Conservation (phyloP, 495 filamentous ascomycete species). For the Neurospora discreta region DNA sequence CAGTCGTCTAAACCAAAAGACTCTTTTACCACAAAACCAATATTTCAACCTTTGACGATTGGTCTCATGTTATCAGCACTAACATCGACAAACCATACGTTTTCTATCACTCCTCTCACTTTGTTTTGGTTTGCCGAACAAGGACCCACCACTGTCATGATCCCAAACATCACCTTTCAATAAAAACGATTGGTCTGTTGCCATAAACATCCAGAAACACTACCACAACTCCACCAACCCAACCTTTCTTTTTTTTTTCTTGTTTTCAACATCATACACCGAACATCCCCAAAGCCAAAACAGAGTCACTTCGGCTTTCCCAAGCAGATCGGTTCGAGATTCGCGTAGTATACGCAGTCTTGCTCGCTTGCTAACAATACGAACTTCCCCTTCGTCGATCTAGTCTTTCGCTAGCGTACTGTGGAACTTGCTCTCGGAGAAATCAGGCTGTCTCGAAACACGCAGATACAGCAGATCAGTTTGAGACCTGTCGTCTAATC, state of each 20-base stretch:
- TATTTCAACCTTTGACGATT: not conserved
- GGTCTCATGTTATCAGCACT: not conserved
- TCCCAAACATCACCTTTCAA: not conserved
- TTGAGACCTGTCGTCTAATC: not conserved
- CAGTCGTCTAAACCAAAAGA: not conserved
- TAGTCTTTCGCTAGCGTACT: not conserved
- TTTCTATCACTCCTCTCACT: not conserved
- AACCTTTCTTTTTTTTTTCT: not conserved
- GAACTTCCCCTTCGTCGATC: not conserved
- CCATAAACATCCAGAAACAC: not conserved
- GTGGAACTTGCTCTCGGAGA: not conserved
- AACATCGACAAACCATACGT: not conserved
- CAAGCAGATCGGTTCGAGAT: not conserved
- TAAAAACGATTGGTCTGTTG: not conserved
- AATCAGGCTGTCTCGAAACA: conserved; percentile 4
- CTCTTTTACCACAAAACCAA: not conserved
- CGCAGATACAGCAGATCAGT: not conserved
- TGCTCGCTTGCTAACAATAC: not conserved
- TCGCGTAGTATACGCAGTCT: not conserved
- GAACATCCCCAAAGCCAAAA: not conserved
- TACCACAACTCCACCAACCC: not conserved
- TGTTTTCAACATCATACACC: not conserved
- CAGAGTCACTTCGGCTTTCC: not conserved
- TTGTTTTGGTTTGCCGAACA: not conserved
- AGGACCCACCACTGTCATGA: not conserved